These are phyloP conservation scores for Trypanosoma platydactyli DNA, from an alignment of 208 protist genomes.

Conservation along the genomic window DNA sequence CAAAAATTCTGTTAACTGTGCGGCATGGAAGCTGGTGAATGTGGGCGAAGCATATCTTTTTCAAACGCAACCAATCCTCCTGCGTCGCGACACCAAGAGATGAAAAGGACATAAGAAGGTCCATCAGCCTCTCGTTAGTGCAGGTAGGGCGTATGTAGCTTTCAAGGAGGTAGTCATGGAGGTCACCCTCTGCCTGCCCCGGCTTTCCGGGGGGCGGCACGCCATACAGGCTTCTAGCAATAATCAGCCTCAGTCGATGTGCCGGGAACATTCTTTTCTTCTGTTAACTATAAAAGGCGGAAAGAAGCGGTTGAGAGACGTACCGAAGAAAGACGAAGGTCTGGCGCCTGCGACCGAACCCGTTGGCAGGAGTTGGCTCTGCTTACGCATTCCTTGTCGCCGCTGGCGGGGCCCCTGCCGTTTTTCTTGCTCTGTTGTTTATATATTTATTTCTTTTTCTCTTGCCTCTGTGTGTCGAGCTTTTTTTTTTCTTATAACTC, in stretches of 20 bases:
- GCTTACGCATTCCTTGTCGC: too few species aligned
- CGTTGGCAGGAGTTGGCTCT: too few species aligned
- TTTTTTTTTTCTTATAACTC: conserved; percentile 9
- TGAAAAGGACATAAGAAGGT: conserved; percentile 28
- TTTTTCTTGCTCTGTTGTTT: background rate
- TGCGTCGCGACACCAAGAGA: conserved; percentile 25
- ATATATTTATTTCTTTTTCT: conserved; percentile 1
- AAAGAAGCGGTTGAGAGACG: background rate
- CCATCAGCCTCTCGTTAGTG: conserved; percentile 16
- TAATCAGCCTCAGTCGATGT: conserved; percentile 9
- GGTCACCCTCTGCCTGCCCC: background rate
- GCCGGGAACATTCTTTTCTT: conserved; percentile 12
- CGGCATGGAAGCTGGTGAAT: conserved; percentile 17
- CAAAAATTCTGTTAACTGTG: conserved; percentile 21
- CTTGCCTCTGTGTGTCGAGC: background rate
- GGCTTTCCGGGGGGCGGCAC: background rate
- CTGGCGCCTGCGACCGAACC: too few species aligned
- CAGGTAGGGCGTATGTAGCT: conserved; percentile 3
- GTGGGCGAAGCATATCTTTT: conserved; percentile 24
- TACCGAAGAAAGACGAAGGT: background rate
- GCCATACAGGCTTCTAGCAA: conserved; percentile 2
- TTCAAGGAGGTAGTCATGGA: conserved; percentile 19
- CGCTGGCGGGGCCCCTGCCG: background rate
- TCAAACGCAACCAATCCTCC: conserved; percentile 33
- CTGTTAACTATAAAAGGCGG: background rate